Evolutionary conservation across 768 basidiomycete species (phyloP), one percentile per base, ranked within the genome.

Genomic region (Paxillus involutus): DNA sequence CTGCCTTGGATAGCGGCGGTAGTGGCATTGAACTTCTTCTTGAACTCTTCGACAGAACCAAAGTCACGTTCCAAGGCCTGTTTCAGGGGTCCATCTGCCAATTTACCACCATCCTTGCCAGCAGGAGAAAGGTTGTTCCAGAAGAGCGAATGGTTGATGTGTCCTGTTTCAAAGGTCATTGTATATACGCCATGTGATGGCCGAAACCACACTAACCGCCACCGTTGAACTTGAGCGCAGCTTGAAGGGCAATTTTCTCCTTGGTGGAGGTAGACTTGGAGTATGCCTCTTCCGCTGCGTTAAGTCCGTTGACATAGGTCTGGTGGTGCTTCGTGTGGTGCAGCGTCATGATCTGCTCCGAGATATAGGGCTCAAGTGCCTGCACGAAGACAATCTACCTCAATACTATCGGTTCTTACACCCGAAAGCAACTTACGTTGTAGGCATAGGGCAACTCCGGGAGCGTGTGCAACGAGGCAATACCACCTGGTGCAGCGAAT

Each of bases 141-240:
- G 80, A 99, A 99, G 33, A 98, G 78, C 13, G 94, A 84, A 73
- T 96, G 94, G 73, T 97, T 97, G 69, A 95, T 92, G 66, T 95
- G 94, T 3, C 92, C 91, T 89, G 52, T 13, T 24, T 26, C 17
- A 19, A 24, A 42, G 8, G 9, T 37, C 17, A 30, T 39, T 26
- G 29, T 21, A 24, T 17, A 3, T 36, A 21, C 32, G 13, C 17
- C 39, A 24, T 16, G 9, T 11, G 14, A 16, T 14, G 17, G 33
- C 37, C 4, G 30, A 32, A 26, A 24, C 6, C 9, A 9, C 12
- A 61, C 77, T 14, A 48, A 83, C 93, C 92, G 65, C 95, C 95
- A n/a, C 95, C 95, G 71, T 97, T 96, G 75, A 98, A 99, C 75
- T 94, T 98, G 68, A 99, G 77, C 9, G 96, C 94, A 13, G 88